Percentiles rank a stretch among this genome's conserved stretches.
Evolutionary conservation across 164 flowering plant genomes (phyloP).

Genomic region (Umbilicus rupestris): DNA sequence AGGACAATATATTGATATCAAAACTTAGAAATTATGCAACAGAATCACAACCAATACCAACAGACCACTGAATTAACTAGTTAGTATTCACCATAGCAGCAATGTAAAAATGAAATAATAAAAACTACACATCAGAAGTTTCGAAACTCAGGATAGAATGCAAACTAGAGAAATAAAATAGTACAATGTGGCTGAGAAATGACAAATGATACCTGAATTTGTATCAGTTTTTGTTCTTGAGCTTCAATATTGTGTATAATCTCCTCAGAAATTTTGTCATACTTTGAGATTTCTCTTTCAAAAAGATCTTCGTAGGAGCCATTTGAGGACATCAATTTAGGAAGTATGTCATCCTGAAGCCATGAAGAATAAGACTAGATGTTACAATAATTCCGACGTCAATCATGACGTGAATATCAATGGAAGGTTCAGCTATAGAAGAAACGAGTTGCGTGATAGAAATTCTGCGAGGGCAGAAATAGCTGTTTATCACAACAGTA

Average conservation of each 20-base stretch:
- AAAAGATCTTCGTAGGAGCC: constrained; percentile 93
- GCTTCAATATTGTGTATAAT: constrained; percentile 77
- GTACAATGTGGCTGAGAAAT: neutral
- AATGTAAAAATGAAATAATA: too few species aligned
- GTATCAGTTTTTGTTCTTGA: constrained; percentile 75
- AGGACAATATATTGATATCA: neutral
- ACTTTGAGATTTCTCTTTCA: constrained; percentile 80
- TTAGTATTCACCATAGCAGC: too few species aligned
- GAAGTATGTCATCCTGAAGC: constrained; percentile 88
- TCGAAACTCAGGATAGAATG: too few species aligned
- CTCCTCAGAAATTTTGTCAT: constrained; percentile 68
- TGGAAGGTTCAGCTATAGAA: neutral
- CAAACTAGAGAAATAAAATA: too few species aligned
- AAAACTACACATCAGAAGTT: too few species aligned
- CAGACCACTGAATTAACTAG: too few species aligned
- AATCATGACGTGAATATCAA: neutral
- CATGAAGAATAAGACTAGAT: neutral
- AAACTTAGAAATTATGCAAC: neutral
- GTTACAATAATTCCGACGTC: neutral
- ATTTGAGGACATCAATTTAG: constrained; percentile 82
- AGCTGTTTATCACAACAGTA: neutral
- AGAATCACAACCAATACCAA: neutral
- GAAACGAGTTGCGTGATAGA: neutral
- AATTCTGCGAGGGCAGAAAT: neutral
- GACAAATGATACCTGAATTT: constrained; percentile 57